Base-by-base conservation (phyloP, 2,329 filamentous ascomycete genomes). In the Scortechinia acanthostroma region DNA sequence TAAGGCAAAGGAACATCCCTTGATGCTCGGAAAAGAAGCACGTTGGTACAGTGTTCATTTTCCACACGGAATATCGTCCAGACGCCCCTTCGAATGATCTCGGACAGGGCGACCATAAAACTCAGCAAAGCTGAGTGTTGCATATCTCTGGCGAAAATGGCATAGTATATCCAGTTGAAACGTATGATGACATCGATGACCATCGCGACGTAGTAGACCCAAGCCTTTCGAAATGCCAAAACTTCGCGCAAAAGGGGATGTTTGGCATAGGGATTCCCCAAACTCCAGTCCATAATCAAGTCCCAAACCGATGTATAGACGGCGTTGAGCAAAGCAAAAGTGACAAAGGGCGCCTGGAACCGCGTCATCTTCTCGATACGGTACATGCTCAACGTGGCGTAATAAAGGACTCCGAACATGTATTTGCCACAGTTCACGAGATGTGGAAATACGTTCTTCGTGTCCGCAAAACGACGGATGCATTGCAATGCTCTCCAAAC, bases 21-120 rank as follows among this genome's bases (percentile, higher is more conserved):
- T 2, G 84, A 89, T 3, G 93, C 93, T 51, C 94, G 90, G 73
- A 94, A 94, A 52, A 88, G 82, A 16, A 82, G 78, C 2, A 98
- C 91, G 54, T 96, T 95, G 46, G 86, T 83, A 64, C 90, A 95
- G 65, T 98, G 93, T 56, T 98, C 93, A 61, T 98, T 98, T 63
- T 98, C 93, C 21, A 98, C 91, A 33, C 93, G 88, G 60, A 98
- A 86, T 3, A 97, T 71, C 0, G 86, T 83, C 93, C 93, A 98
- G 58, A 96, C 80, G 49, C 89, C 91, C 58, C 93, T 73, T 22
- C 93, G 80, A n/a, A 78, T 73, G 19, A 95, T 80, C 60, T 98
- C 93, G 5, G 83, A 78, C 2, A 96, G 67, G 2, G 78, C 75
- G 15, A 96, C 79, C 22, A 86, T 53, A 62, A 97, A 97, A 1